Conservation (phyloP, 75 land plant species). For the Picea sitchensis region DNA sequence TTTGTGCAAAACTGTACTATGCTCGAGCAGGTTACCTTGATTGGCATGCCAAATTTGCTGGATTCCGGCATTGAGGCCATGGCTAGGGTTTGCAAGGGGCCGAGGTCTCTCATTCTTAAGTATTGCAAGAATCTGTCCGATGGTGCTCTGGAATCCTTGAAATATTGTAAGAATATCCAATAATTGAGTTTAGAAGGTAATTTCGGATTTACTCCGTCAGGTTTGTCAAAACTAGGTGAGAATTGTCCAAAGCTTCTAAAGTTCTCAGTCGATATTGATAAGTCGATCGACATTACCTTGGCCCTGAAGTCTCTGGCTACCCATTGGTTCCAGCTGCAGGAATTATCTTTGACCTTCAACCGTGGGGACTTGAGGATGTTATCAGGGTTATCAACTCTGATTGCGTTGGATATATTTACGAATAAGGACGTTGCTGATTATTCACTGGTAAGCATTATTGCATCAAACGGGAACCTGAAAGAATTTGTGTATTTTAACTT, state of each 20-base stretch:
- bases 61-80: slow-evolving; percentile 19
- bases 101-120: slow-evolving; percentile 11
- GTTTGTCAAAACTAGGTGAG: slow-evolving; percentile 21
- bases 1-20: slow-evolving; percentile 12
- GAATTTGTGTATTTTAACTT: slow-evolving; percentile 16
- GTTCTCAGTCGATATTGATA: slow-evolving; percentile 16
- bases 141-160: slow-evolving; percentile 21
- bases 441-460: slow-evolving; percentile 14
- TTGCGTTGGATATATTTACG: slow-evolving; percentile 15
- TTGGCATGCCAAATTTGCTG: slow-evolving; percentile 18
- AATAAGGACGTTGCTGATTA: slow-evolving; percentile 14
- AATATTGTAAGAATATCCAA: slow-evolving; percentile 13
- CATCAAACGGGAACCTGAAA: slow-evolving; percentile 20
- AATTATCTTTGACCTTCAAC: slow-evolving; percentile 25
- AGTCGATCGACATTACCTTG: slow-evolving; percentile 17
- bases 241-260: slow-evolving; percentile 23
- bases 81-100: slow-evolving; percentile 11
- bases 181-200: slow-evolving; percentile 29
- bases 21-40: slow-evolving; percentile 20
- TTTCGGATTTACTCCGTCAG: slow-evolving; percentile 23
- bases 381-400: slow-evolving; percentile 17
- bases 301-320: slow-evolving; percentile 20
- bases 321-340: slow-evolving; percentile 14
- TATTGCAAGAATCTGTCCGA: slow-evolving; percentile 22
- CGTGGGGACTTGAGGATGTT: slow-evolving; percentile 17